A percentile compares a stretch with the other conserved stretches of the same genome.
phyloP scores from a whole-genome alignment of 805 yeast species.

The Isabelozyma gotoi region DNA sequence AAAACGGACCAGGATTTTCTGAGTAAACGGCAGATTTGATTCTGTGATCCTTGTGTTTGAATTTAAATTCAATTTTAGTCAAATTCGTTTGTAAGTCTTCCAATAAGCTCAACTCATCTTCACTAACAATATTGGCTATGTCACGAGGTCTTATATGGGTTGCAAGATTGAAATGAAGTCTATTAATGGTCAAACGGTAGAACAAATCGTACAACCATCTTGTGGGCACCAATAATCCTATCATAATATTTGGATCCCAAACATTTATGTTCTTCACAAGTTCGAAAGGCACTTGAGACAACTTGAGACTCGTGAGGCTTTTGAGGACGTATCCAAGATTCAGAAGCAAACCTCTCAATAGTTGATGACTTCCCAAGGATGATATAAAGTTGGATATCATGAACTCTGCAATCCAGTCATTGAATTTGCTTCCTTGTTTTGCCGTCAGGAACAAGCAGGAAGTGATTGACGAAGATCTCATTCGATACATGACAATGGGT shows the following conservation, averaged over 20 bases:
- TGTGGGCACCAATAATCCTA: slow-evolving; percentile 32
- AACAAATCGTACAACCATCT: slow-evolving; percentile 38
- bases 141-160: slow-evolving; percentile 29
- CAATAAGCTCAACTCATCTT: slow-evolving; percentile 17
- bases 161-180: slow-evolving; percentile 28
- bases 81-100: slow-evolving; percentile 17
- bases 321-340: neutral
- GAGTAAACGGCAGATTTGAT: slow-evolving; percentile 1
- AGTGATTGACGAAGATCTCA: slow-evolving; percentile 32
- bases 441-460: slow-evolving; percentile 23
- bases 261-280: slow-evolving; percentile 23
- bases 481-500: slow-evolving; percentile 38
- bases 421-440: slow-evolving; percentile 6
- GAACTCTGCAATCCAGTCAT: slow-evolving; percentile 29
- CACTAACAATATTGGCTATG: slow-evolving; percentile 28
- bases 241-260: slow-evolving; percentile 29
- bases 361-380: slow-evolving; percentile 35
- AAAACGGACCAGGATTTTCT: neutral
- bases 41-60: slow-evolving; percentile 5
- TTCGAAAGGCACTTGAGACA: neutral
- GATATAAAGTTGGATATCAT: slow-evolving; percentile 37
- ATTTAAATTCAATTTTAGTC: slow-evolving; percentile 7
- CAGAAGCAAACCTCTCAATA: slow-evolving; percentile 12
- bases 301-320: neutral
- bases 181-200: slow-evolving; percentile 32